These are phyloP conservation scores for Mycena polygramma DNA, from an alignment of 768 basidiomycete genomes.

Conservation along the genomic window DNA sequence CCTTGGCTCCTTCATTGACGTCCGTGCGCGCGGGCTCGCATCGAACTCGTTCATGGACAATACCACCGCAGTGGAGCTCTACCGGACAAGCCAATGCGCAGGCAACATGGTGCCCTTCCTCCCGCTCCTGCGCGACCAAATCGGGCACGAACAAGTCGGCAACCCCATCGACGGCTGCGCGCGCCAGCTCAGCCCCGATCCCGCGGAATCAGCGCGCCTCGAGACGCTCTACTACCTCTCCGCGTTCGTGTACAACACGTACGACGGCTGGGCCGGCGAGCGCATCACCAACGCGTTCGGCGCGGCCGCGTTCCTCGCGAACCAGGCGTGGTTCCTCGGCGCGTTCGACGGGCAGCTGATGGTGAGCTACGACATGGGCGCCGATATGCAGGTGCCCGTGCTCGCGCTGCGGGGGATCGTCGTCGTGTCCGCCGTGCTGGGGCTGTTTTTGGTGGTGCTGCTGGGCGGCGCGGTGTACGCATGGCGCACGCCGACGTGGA, in stretches of 20 bases:
- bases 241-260: not conserved
- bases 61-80: not conserved
- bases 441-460: slow-evolving; percentile 2
- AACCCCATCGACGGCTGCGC: slow-evolving; percentile 7
- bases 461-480: slow-evolving; percentile 2
- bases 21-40: not conserved
- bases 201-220: slow-evolving; percentile 2
- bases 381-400: not conserved
- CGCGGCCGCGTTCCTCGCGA: slow-evolving; percentile 3
- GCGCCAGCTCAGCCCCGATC: not conserved
- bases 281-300: slow-evolving; percentile 3
- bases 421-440: slow-evolving; percentile 3
- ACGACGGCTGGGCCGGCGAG: not conserved
- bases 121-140: not conserved
- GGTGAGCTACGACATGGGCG: slow-evolving; percentile 1
- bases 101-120: slow-evolving; percentile 4
- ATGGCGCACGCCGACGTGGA: slow-evolving; percentile 6
- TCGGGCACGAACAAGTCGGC: slow-evolving; percentile 1
- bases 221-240: slow-evolving; percentile 4
- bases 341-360: not conserved
- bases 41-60: slow-evolving; percentile 7
- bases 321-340: slow-evolving; percentile 4
- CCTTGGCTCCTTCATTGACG: slow-evolving; percentile 4
- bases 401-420: not conserved
- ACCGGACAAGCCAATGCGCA: not conserved